These are phyloP conservation scores for Pachyrhizus erosus DNA, from an alignment of 306 rosid species.

Conservation along the genomic window DNA sequence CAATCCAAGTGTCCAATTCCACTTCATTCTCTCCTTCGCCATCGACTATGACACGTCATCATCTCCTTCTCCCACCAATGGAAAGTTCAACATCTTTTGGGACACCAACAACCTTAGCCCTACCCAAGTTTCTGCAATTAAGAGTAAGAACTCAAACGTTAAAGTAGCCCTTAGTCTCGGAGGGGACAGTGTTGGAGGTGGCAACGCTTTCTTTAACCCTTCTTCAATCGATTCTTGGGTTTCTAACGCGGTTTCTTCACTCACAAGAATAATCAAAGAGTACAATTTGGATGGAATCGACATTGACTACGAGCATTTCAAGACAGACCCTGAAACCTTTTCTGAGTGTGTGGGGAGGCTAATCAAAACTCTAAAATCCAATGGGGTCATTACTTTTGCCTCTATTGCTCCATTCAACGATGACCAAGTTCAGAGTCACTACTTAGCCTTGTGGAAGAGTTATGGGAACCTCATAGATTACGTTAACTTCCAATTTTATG, in stretches of 20 bases:
- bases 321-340: conserved; percentile 62
- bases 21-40: conserved; percentile 82
- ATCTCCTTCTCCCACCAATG: conserved; percentile 68
- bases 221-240: conserved; percentile 77
- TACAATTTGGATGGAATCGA: conserved; percentile 76
- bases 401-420: conserved; percentile 83
- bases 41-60: conserved; percentile 72
- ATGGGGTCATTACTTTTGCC: conserved; percentile 62
- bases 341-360: conserved; percentile 69
- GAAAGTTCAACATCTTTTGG: conserved; percentile 76
- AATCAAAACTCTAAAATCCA: conserved; percentile 60
- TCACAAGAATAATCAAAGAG: conserved; percentile 65
- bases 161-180: conserved; percentile 78
- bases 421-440: conserved; percentile 70
- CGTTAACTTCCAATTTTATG: conserved; percentile 86
- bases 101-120: conserved; percentile 68
- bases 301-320: conserved; percentile 79
- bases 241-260: conserved; percentile 77
- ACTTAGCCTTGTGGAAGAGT: conserved; percentile 72
- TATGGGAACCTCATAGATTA: conserved; percentile 72
- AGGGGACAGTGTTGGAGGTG: conserved; percentile 56
- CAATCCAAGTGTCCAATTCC: conserved; percentile 64
- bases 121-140: conserved; percentile 68
- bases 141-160: conserved; percentile 62
- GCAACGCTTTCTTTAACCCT: conserved; percentile 58